Percentiles rank a stretch among this genome's conserved stretches.
phyloP scores from a whole-genome alignment of 805 yeast genomes.

The Ogataea ganodermae region DNA sequence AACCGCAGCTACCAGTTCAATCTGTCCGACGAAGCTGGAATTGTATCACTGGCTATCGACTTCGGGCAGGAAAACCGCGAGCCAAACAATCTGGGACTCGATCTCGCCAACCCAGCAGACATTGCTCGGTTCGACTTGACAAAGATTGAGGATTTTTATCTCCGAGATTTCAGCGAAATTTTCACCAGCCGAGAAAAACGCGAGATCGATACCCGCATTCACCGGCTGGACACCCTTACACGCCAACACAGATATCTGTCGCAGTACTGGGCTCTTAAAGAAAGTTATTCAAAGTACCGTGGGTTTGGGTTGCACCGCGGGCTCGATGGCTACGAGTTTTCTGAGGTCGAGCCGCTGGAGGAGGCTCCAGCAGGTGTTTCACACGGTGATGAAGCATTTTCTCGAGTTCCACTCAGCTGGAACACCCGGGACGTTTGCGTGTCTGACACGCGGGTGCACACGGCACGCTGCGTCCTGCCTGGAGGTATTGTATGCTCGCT shows the following conservation, averaged over 20 bases:
- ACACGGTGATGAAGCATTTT: background rate
- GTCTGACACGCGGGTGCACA: slow-evolving; percentile 8
- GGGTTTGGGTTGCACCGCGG: slow-evolving; percentile 57
- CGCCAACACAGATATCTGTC: slow-evolving; percentile 41
- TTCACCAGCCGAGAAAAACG: slow-evolving; percentile 30
- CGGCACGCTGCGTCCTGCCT: slow-evolving; percentile 3
- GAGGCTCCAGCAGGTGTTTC: background rate
- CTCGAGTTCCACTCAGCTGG: slow-evolving; percentile 4
- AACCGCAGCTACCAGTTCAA: slow-evolving; percentile 47
- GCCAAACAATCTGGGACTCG: slow-evolving; percentile 44
- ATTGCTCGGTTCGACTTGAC: slow-evolving; percentile 19
- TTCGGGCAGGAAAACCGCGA: slow-evolving; percentile 15
- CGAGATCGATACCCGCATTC: slow-evolving; percentile 28
- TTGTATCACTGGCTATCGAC: slow-evolving; percentile 48
- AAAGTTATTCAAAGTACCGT: slow-evolving; percentile 65
- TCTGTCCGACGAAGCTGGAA: slow-evolving; percentile 57
- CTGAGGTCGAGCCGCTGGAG: slow-evolving; percentile 10
- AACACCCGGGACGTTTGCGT: slow-evolving; percentile 5
- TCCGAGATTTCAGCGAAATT: slow-evolving; percentile 30
- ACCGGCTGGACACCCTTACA: background rate
- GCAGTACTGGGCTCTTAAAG: slow-evolving; percentile 78
- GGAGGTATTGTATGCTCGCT: slow-evolving; percentile 7
- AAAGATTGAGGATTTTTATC: slow-evolving; percentile 31
- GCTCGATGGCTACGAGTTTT: slow-evolving; percentile 28
- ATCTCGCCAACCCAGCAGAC: slow-evolving; percentile 44